Conservation (phyloP, 345 rosid species). For the Eucalyptus cloeziana region DNA sequence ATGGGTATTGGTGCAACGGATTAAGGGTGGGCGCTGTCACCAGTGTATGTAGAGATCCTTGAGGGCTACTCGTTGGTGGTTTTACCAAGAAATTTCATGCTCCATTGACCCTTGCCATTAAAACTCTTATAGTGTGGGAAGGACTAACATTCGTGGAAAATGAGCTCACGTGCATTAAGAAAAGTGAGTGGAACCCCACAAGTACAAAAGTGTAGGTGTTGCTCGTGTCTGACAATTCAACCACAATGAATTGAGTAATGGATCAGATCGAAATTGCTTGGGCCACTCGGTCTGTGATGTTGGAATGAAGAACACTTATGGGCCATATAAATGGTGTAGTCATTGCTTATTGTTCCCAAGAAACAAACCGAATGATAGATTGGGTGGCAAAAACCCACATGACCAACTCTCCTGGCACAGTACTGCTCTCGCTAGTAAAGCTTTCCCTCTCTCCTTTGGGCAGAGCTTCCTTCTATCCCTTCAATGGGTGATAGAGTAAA, state of each 20-base stretch:
- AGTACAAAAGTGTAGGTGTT: background rate
- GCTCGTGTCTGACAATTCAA: background rate
- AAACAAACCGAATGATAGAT: fast-evolving
- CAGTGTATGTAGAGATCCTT: background rate
- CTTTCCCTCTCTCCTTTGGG: too few relatives aligned
- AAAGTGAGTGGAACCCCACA: background rate
- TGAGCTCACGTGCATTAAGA: background rate
- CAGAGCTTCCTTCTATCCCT: too few relatives aligned
- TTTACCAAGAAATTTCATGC: background rate
- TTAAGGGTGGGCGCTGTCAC: background rate
- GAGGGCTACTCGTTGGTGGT: background rate
- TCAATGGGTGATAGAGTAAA: too few relatives aligned
- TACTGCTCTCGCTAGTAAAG: too few relatives aligned
- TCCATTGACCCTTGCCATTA: background rate
- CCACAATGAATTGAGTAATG: too few relatives aligned
- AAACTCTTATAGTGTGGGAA: background rate
- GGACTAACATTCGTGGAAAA: background rate
- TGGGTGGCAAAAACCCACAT: background rate
- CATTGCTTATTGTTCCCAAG: too few relatives aligned
- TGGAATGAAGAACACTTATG: too few relatives aligned
- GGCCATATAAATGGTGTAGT: too few relatives aligned
- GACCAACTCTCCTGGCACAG: background rate
- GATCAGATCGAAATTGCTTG: too few relatives aligned
- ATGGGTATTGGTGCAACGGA: background rate
- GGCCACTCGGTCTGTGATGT: too few relatives aligned